Conservation (phyloP, 495 filamentous ascomycete genomes). For the Penicillium angulare region DNA sequence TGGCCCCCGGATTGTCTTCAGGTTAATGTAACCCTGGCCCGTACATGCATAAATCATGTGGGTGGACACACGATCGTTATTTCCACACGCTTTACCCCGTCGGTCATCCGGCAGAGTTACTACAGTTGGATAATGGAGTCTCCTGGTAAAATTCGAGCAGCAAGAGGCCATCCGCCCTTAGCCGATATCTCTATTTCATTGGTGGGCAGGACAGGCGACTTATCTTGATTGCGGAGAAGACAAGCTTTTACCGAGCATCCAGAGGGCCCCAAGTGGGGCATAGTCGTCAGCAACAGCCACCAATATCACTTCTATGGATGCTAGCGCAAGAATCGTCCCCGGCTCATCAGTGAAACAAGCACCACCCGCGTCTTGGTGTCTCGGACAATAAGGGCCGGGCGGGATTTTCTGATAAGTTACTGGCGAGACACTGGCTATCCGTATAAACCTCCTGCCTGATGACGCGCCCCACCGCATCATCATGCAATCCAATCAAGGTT, state of each 20-base stretch:
- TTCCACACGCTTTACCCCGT: background rate
- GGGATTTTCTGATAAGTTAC: background rate
- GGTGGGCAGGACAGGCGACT: background rate
- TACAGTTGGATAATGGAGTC: background rate
- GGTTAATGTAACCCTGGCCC: background rate
- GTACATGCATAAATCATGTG: background rate
- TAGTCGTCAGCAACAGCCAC: constrained; percentile 4
- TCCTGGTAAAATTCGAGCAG: no score
- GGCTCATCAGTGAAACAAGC: constrained; percentile 1
- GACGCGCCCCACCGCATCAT: background rate
- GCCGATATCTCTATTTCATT: background rate
- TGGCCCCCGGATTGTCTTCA: background rate
- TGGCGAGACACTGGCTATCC: background rate
- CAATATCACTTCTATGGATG: background rate
- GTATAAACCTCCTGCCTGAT: background rate
- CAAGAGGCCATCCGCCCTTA: background rate
- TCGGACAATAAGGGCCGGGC: background rate
- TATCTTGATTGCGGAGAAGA: constrained; percentile 5
- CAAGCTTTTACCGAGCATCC: constrained; percentile 11
- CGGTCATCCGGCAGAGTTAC: background rate
- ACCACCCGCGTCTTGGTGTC: background rate
- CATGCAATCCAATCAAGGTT: constrained; percentile 1
- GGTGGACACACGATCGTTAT: background rate
- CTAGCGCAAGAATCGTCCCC: background rate
- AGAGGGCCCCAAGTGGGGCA: background rate